Base-by-base conservation (phyloP, 192 early-diverging fungal genomes). In the Linderina pennispora region DNA sequence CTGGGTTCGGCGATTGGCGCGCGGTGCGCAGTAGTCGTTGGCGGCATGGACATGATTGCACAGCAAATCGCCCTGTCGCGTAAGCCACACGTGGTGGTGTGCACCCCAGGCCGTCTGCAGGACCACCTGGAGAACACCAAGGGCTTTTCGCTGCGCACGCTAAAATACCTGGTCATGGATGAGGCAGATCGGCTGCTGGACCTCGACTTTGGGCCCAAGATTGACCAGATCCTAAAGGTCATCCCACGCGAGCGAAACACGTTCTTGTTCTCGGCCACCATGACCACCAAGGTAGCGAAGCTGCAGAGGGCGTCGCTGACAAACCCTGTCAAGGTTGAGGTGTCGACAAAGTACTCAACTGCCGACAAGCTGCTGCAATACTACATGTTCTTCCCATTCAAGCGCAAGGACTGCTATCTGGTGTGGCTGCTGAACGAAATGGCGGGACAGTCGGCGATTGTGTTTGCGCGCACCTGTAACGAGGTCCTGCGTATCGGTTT, bases 51-150 rank as follows among this genome's bases (percentile, higher is more conserved):
- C 61, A 89, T 94, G 88, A 97, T 97, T 80, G 75, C 85, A 9
- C 93, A 98, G 62, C 71, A 88, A 9, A 96, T 96, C 53, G 91
- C 91, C 5, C 73, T 98, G 3, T 90, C 90, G 11, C 94, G 92
- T 51, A 90, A 90, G 46, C 95, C 95, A 8, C 95, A 98, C 55
- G 75, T 98, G 16, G 77, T 98, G 17, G 86, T 98, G 34, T 92
- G 90, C 58, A 98, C 95, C 2, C 95, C 95, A 9, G 95, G 95
- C 11, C 83, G 95, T 38, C 59, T 98, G 51, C 85, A 92, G 43
- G 95, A 97, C 62, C 95, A 97, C 55, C 62, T 98, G 53, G 92
- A 98, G 64, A 97, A 98, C 73, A 98, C 95, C 14, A 98, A 98
- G 55, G 95, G 95, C 16, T 98, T 98, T 55, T 88, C 84, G 36